Evolutionary conservation across 2,329 filamentous ascomycete species (phyloP), one percentile per base, ranked within the genome.

Genomic region (Fusarium domesticum): DNA sequence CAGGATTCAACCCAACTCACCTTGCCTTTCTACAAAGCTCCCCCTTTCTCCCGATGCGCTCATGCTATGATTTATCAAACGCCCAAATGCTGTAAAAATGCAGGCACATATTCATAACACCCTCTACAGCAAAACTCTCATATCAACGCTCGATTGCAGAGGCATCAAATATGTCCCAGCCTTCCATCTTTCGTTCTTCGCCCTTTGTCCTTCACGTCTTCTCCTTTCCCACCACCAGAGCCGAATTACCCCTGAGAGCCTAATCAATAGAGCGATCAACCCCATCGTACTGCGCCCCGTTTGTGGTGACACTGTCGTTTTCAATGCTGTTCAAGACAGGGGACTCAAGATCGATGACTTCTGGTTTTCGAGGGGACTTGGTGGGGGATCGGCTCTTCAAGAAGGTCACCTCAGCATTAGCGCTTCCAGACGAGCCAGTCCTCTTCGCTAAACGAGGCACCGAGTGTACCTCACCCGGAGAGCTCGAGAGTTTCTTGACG

Each of bases 261-360:
- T 59, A 45, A 37, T 53, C 52, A 33, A 58, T 48, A 15, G 47
- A 37, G n/a, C 56, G 52, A 17, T 66, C 65, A 32, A 67, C 55
- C n/a, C 65, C 64, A 37, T 64, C 61, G 43, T 67, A 67, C 30
- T 54, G 56, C 5, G 59, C 48, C 11, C 54, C 53, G 15, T 17
- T 39, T 8, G 35, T 17, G 6, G 39, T 18, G 5, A 39, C 25
- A 10, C 33, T 41, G 16, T 54, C 53, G 5, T 28, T 45, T 43
- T 63, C 59, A 19, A 62, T 54, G 20, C 52, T 54, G 15, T 43
- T 23, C 14, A 42, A 39, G 35, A 54, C 25, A 11, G 10, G 19
- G 10, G 31, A 15, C n/a, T 51, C 38, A 12, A 37, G 39, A 20
- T 47, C 39, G 50, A 45, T 25, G 23, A 37, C 48, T 39, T 35